Percentiles rank a stretch among this genome's conserved stretches.
Evolutionary conservation across 192 early-diverging fungal genomes (phyloP).

Genomic region (Coemansia guatemalensis): DNA sequence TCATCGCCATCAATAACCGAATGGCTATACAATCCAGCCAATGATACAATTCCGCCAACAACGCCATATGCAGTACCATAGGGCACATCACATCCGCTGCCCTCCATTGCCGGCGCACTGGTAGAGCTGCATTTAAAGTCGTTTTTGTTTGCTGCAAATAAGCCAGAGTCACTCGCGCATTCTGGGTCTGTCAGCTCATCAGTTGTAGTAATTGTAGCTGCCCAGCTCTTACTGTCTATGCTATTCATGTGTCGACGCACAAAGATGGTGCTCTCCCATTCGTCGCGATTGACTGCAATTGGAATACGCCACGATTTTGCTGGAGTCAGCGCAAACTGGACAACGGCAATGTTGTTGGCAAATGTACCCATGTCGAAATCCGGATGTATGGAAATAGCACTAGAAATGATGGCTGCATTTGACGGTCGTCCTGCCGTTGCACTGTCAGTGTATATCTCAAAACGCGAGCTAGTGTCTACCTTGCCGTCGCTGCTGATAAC

Average conservation of each 20-base stretch:
- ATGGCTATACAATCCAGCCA: constrained; percentile 36
- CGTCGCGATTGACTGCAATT: constrained; percentile 20
- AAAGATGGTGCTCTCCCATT: constrained; percentile 11
- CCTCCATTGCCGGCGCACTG: background rate
- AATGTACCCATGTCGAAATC: constrained; percentile 18
- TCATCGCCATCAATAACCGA: too few relatives aligned
- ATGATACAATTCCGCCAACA: background rate
- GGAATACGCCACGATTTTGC: constrained; percentile 16
- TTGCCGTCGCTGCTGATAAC: constrained; percentile 19
- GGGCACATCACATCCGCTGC: constrained; percentile 23
- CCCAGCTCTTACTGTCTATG: constrained; percentile 7
- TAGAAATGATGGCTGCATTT: background rate
- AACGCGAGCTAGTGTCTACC: constrained; percentile 7
- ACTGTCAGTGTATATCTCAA: constrained; percentile 22
- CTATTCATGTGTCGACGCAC: constrained; percentile 14
- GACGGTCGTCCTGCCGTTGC: background rate
- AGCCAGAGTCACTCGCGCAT: constrained; percentile 12
- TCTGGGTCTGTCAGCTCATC: background rate
- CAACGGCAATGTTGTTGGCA: constrained; percentile 42
- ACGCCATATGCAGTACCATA: constrained; percentile 36
- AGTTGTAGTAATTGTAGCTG: background rate
- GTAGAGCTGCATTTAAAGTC: constrained; percentile 30
- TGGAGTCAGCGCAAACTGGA: constrained; percentile 14
- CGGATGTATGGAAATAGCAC: constrained; percentile 27
- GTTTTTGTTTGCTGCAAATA: constrained; percentile 15